Base-by-base conservation (phyloP, 805 yeast species). In the Ogataea salicorniae region DNA sequence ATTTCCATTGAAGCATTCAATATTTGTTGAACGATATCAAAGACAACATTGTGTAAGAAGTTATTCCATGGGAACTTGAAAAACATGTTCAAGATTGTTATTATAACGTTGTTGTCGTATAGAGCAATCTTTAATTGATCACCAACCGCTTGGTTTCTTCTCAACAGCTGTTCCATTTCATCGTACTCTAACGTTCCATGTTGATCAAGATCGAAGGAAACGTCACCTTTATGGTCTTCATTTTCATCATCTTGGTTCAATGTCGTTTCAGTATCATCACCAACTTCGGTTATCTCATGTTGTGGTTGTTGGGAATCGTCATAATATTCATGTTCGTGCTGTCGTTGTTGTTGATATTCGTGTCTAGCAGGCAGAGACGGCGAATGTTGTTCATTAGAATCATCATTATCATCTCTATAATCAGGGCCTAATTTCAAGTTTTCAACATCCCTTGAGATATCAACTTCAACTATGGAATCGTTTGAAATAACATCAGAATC, bases 21-120 rank as follows among this genome's bases (percentile, higher is more conserved):
- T 17, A 94, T 81, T 64, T 94, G 99, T 66, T 94, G 99, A 33
- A 94, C 84, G 52, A 94, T 80, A 68, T 94, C 99, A 73, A 92
- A 94, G 8, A 94, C 96, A 48, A 94, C 99, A 61, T 92, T 94
- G 67, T 94, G 99, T 73, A 94, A 77, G 61, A 94, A 94, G 62
- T 94, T 94, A 65, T 94, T 94, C 98, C 98, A 94, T 6, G 98
- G 97, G 66, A 83, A 89, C 51, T 76, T 71, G 66, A 91, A 83
- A 60, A 94, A 88, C 75, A 55, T 55, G 18, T 76, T 68, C 23
- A 90, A 68, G n/a, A 91, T 82, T 20, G 80, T 76, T 18, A 79
- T 70, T 33, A 91, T 74, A 49, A 89, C 80, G 34, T 77, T 75
- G 63, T 80, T 81, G 60, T 94, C 97, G 49, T 82, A 78, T 20